Conservation (phyloP, 2,329 filamentous ascomycete species). For the Fusarium sp. region DNA sequence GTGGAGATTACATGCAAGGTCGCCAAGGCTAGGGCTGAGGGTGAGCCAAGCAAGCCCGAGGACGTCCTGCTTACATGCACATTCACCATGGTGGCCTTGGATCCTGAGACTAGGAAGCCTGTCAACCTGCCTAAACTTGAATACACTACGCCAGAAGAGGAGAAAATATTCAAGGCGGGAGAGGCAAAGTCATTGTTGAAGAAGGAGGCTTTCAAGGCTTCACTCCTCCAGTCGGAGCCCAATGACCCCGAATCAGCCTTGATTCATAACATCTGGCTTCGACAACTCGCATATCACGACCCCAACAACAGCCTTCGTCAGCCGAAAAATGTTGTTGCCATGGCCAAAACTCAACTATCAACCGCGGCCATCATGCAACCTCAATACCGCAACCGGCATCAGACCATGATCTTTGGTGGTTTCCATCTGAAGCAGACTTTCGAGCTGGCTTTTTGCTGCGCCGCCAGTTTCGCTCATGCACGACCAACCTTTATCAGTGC, state of each 20-base stretch:
- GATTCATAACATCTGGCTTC: conserved; percentile 47
- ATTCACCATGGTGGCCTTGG: conserved; percentile 48
- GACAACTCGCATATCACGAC: conserved; percentile 46
- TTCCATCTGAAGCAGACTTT: conserved; percentile 49
- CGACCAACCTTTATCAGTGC: conserved; percentile 47
- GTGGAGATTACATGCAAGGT: conserved; percentile 82
- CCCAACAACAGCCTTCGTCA: conserved; percentile 44
- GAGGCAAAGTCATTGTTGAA: not conserved
- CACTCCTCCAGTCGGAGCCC: conserved; percentile 44
- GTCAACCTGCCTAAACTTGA: conserved; percentile 41
- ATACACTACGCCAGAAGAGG: conserved; percentile 44
- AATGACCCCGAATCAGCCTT: conserved; percentile 46
- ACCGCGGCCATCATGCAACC: conserved; percentile 48
- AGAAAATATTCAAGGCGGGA: conserved; percentile 43
- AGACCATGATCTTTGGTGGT: conserved; percentile 49
- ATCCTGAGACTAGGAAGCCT: conserved; percentile 45
- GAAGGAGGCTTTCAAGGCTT: conserved; percentile 25
- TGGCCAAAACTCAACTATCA: conserved; percentile 44
- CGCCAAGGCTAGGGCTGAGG: conserved; percentile 72
- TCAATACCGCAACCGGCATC: conserved; percentile 46
- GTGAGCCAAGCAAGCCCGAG: conserved; percentile 61
- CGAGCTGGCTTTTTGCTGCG: conserved; percentile 48
- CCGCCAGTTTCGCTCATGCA: conserved; percentile 48
- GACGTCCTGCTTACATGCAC: conserved; percentile 59
- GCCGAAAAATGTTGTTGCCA: conserved; percentile 42